Evolutionary conservation across 257 asterid genomes (phyloP).

Genomic region (Solanum microdontum): DNA sequence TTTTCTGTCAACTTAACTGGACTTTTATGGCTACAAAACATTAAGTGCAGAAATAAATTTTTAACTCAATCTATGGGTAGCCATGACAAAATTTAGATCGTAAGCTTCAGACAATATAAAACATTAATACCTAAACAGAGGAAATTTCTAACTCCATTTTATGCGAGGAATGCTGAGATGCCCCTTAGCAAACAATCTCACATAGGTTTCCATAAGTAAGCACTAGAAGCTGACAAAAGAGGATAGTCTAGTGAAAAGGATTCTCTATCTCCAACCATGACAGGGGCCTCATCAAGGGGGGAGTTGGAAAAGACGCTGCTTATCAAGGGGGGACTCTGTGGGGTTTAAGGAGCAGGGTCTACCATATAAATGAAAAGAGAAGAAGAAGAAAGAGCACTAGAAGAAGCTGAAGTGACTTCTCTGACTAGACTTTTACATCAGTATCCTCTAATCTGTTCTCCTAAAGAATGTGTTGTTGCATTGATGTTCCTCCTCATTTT

Average conservation of each 20-base stretch:
- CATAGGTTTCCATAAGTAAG: neutral
- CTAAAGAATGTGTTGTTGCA: neutral
- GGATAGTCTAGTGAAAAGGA: neutral
- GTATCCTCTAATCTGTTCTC: neutral
- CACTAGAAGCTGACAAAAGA: neutral
- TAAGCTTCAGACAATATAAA: neutral
- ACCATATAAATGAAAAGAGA: neutral
- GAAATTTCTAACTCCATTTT: neutral
- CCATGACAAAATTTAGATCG: neutral
- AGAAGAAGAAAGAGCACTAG: neutral
- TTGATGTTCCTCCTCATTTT: neutral
- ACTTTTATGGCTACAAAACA: neutral
- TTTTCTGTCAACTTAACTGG: neutral
- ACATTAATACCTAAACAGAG: neutral
- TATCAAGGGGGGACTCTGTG: neutral
- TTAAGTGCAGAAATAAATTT: neutral
- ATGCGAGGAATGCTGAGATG: neutral
- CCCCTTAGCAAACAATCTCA: neutral
- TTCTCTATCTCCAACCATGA: neutral
- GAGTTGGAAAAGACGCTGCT: neutral
- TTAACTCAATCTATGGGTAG: neutral
- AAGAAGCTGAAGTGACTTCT: neutral
- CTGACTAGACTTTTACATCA: neutral
- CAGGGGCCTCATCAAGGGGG: neutral
- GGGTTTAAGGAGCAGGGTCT: neutral